Percentiles rank a stretch among this genome's conserved stretches.
phyloP scores from a whole-genome alignment of 768 basidiomycete genomes.

The Psilocybe tampanensis region DNA sequence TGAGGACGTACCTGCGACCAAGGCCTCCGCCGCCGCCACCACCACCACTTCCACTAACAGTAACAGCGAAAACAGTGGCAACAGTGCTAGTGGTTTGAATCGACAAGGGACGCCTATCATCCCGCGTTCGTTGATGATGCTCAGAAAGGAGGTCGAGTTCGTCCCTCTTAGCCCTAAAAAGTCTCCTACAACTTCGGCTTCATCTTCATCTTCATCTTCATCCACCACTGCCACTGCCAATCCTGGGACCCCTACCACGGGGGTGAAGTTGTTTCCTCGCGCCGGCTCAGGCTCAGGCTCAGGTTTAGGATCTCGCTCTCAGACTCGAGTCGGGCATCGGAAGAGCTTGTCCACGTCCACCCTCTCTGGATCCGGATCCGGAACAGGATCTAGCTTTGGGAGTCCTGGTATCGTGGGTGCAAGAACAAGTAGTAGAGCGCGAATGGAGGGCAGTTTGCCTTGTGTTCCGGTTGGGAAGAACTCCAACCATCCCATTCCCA shows the following conservation, averaged over 20 bases:
- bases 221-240: background rate
- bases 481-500: too few relatives aligned
- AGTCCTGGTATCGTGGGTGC: too few relatives aligned
- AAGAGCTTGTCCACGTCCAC: constrained; percentile 22
- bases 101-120: too few relatives aligned
- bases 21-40: too few relatives aligned
- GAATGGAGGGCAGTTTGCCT: background rate
- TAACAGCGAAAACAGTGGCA: too few relatives aligned
- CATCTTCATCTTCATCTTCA: constrained; percentile 2
- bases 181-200: constrained; percentile 10
- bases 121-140: constrained; percentile 56
- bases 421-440: too few relatives aligned
- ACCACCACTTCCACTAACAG: too few relatives aligned
- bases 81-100: too few relatives aligned
- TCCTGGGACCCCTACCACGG: background rate
- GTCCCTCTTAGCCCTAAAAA: constrained; percentile 73
- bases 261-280: background rate
- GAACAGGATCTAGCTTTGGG: background rate
- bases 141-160: constrained; percentile 73
- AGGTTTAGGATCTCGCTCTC: constrained; percentile 12
- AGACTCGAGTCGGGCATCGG: constrained; percentile 12
- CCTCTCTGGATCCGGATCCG: background rate
- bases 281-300: background rate
- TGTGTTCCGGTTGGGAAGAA: background rate
- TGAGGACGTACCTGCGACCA: constrained; percentile 24